A percentile compares a stretch with the other conserved stretches of the same genome.
These are phyloP conservation scores for Lactifluus rugatus DNA, from an alignment of 768 basidiomycete species.

Conservation along the genomic window DNA sequence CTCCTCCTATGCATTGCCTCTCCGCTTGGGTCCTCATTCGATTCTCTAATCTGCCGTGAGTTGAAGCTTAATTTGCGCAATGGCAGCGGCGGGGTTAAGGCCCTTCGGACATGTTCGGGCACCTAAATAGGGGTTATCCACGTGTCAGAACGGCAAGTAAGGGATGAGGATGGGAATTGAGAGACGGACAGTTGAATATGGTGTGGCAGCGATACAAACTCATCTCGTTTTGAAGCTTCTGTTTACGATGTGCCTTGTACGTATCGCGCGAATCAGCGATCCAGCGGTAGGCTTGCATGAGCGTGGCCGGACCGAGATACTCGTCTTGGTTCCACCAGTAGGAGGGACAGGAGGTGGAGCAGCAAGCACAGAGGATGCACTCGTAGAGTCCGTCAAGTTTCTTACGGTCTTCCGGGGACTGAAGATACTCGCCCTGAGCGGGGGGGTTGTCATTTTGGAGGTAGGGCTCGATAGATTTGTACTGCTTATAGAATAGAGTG, in stretches of 20 bases:
- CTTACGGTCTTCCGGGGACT: slow-evolving; percentile 83
- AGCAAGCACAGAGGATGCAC: slow-evolving; percentile 95
- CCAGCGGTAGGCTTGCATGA: slow-evolving; percentile 98
- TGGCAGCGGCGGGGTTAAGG: slow-evolving; percentile 84
- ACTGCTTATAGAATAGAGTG: slow-evolving; percentile 95
- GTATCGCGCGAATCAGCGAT: slow-evolving; percentile 95
- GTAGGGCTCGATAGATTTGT: slow-evolving; percentile 98
- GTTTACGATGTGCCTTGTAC: slow-evolving; percentile 71
- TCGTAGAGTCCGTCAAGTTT: slow-evolving; percentile 95
- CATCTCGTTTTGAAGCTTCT: slow-evolving; percentile 90
- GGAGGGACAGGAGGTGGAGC: slow-evolving; percentile 93
- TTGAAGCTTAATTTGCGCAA: slow-evolving; percentile 90
- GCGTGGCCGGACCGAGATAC: slow-evolving; percentile 92
- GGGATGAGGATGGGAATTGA: slow-evolving; percentile 21
- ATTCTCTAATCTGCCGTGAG: slow-evolving; percentile 55
- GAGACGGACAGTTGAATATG: slow-evolving; percentile 78
- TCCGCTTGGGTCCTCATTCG: background rate
- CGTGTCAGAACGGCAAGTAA: background rate
- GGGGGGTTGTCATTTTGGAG: slow-evolving; percentile 90
- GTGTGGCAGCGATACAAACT: slow-evolving; percentile 98
- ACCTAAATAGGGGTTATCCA: slow-evolving; percentile 30
- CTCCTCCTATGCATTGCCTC: background rate
- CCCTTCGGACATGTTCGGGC: slow-evolving; percentile 97
- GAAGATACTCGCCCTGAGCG: slow-evolving; percentile 75
- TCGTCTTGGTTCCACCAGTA: slow-evolving; percentile 99